Conservation (phyloP, 164 flowering plant species). For the Tetracentron sinense region DNA sequence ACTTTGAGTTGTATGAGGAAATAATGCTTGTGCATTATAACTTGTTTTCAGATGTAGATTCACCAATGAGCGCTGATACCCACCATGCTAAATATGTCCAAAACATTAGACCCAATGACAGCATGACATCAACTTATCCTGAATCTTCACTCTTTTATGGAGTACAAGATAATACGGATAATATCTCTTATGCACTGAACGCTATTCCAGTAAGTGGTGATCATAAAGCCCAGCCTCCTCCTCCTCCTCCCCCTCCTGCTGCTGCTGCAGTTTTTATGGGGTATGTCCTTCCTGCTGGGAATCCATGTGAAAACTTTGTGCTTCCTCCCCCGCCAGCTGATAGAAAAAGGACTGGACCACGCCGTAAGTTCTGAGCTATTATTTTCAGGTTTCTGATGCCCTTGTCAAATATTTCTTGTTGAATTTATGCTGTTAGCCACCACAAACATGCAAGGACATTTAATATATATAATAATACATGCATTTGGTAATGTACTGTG, state of each 20-base stretch:
- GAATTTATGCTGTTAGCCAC: background rate
- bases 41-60: background rate
- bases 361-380: conserved; percentile 58
- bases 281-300: conserved; percentile 17
- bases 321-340: conserved; percentile 78
- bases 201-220: conserved; percentile 11
- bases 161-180: conserved; percentile 9
- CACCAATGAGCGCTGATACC: conserved; percentile 3
- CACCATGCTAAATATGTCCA: conserved; percentile 15
- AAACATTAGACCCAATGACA: conserved; percentile 9
- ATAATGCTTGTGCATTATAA: background rate
- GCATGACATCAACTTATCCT: conserved; percentile 8
- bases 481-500: background rate
- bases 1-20: background rate
- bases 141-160: conserved; percentile 7
- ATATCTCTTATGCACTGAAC: conserved; percentile 13
- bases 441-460: background rate
- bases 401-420: background rate
- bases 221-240: conserved; percentile 18
- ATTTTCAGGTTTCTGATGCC: conserved; percentile 7
- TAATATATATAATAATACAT: background rate
- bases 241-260: too few relatives aligned
- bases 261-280: background rate
- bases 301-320: conserved; percentile 66
- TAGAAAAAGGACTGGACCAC: conserved; percentile 71